Evolutionary conservation across 78 protist species (phyloP), one percentile per base, ranked within the genome.

Genomic region (Cavenderia fasciculata): DNA sequence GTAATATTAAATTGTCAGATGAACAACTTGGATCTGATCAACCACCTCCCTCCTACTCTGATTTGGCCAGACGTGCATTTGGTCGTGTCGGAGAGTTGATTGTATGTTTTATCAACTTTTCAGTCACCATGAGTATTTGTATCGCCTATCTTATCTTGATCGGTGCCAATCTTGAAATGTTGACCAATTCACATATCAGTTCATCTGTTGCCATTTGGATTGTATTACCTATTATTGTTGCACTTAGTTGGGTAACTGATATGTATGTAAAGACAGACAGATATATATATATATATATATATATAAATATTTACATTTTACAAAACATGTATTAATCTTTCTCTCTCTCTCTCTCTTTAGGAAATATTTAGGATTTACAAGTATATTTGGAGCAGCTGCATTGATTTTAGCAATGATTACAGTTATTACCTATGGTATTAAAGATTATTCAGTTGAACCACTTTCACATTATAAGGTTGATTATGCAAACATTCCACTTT

Each of bases 281-380:
- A n/a, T n/a, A n/a, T n/a, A n/a, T 25, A 56, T 16, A 19, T 56
- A 19, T 25, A 56, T 12, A 19, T 6, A 12, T 5, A 25, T 25
- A 12, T 25, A 19, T 6, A 56, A 56, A 56, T 7, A 56, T 56
- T 25, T 19, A 19, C 62, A 56, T 56, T 16, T 56, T 6, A 56
- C 10, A 4, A 56, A 12, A 19, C 10, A 56, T 56, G n/a, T 2
- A 31, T 34, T 27, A 31, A 18, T 7, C 23, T 34, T 61, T 7
- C 6, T n/a, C n/a, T n/a, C n/a, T n/a, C n/a, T n/a, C n/a, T n/a
- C n/a, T 27, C 8, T 25, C 2, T 29, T 41, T 36, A 76, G 86
- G 86, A 78, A 78, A 78, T 78, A 78, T 40, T 52, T 78, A 29
- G 87, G 87, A 36, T 78, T 52, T 52, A 78, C 87, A 25, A 63